phyloP scores from a whole-genome alignment of 2,329 filamentous ascomycete genomes.

The Mariannaea sp. region DNA sequence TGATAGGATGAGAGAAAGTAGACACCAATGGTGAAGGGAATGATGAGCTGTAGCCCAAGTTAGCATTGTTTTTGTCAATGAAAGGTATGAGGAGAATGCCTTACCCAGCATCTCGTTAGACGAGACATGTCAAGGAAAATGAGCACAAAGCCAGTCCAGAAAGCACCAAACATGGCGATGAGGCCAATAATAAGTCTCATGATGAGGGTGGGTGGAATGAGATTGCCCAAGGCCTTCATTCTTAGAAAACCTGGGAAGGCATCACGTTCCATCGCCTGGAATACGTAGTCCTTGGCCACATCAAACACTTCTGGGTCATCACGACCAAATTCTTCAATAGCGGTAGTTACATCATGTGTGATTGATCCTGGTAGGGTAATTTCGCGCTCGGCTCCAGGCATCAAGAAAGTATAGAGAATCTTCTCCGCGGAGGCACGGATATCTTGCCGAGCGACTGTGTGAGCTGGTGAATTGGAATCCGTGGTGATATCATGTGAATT shows the following conservation, averaged over 20 bases:
- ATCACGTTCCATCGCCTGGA: constrained; percentile 99
- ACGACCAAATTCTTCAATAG: constrained; percentile 88
- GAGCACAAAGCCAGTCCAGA: constrained; percentile 92
- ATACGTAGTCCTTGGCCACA: constrained; percentile 97
- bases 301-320: constrained; percentile 98
- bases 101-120: constrained; percentile 80
- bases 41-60: constrained; percentile 60
- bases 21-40: constrained; percentile 89
- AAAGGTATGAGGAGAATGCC: constrained; percentile 41
- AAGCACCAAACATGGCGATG: constrained; percentile 80
- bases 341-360: constrained; percentile 79
- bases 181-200: constrained; percentile 84
- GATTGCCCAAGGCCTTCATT: constrained; percentile 92
- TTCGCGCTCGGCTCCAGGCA: constrained; percentile 94
- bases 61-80: constrained; percentile 9
- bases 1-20: constrained; percentile 92
- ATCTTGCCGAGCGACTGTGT: constrained; percentile 85
- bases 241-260: constrained; percentile 97
- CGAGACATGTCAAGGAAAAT: constrained; percentile 86
- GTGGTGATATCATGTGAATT: constrained; percentile 66
- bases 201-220: constrained; percentile 89
- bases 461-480: constrained; percentile 81
- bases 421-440: constrained; percentile 94
- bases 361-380: constrained; percentile 91
- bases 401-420: constrained; percentile 96